Percentiles rank a stretch among this genome's conserved stretches.
These are phyloP conservation scores for Gossypium thurberi DNA, from an alignment of 345 rosid species.

Conservation along the genomic window DNA sequence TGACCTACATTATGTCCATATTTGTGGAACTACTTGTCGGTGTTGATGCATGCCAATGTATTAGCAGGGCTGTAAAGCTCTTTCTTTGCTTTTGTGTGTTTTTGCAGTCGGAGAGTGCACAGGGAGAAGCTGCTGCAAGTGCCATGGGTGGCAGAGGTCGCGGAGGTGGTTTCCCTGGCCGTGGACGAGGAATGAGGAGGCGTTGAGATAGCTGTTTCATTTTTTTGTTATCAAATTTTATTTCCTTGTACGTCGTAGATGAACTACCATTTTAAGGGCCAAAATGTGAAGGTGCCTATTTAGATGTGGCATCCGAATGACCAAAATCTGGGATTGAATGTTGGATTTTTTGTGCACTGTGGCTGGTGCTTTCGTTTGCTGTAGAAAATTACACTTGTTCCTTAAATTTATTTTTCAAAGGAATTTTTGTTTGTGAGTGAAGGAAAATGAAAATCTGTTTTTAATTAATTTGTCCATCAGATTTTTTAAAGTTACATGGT, in stretches of 20 bases:
- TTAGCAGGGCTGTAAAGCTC: neutral
- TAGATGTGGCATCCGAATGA: neutral
- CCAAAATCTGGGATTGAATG: neutral
- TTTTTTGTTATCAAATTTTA: constrained; percentile 3
- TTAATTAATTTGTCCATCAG: too few relatives aligned
- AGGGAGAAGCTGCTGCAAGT: constrained; percentile 85
- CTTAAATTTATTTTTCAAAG: neutral
- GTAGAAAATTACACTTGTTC: neutral
- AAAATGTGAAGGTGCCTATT: neutral
- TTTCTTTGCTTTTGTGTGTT: neutral
- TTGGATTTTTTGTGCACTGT: neutral
- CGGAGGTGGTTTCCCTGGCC: constrained; percentile 71
- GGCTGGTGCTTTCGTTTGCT: neutral
- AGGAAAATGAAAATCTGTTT: neutral
- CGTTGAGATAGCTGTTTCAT: constrained; percentile 37
- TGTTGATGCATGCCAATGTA: neutral
- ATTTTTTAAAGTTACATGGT: too few relatives aligned
- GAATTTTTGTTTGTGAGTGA: neutral
- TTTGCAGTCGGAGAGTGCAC: constrained; percentile 93
- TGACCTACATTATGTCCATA: neutral
- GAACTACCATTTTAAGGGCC: neutral
- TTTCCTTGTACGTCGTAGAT: neutral
- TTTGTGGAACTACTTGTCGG: neutral
- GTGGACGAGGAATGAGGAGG: constrained; percentile 99
- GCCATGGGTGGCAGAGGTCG: constrained; percentile 92